phyloP scores from a whole-genome alignment of 148 eudicot genomes.

The Nepenthes gracilis region DNA sequence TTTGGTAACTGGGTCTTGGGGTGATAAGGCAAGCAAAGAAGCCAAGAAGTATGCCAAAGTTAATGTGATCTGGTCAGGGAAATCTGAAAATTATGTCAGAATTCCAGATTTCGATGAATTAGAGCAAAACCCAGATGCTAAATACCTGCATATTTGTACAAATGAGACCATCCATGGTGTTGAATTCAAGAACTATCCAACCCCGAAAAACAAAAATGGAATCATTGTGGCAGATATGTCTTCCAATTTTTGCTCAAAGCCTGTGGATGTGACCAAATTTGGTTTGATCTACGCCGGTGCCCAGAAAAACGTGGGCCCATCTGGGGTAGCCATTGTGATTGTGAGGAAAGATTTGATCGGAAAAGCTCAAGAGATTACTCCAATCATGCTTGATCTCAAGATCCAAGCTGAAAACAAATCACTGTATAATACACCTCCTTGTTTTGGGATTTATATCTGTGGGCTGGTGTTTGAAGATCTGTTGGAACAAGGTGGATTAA shows the following conservation, averaged over 20 bases:
- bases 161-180: constrained; percentile 95
- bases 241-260: constrained; percentile 87
- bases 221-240: constrained; percentile 88
- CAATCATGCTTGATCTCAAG: constrained; percentile 92
- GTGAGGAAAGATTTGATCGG: constrained; percentile 76
- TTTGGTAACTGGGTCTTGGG: constrained; percentile 89
- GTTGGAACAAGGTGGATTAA: constrained; percentile 77
- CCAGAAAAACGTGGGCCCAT: constrained; percentile 91
- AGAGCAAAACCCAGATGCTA: constrained; percentile 33
- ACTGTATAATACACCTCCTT: constrained; percentile 90
- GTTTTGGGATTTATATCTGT: constrained; percentile 88
- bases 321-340: constrained; percentile 89
- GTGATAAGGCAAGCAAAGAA: constrained; percentile 84
- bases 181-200: constrained; percentile 77
- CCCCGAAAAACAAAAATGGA: constrained; percentile 15
- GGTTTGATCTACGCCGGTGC: constrained; percentile 92
- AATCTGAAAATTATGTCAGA: constrained; percentile 56
- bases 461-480: constrained; percentile 93
- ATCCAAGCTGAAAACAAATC: constrained; percentile 78
- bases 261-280: constrained; percentile 70
- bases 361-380: constrained; percentile 56
- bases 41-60: constrained; percentile 46
- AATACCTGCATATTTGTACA: constrained; percentile 81
- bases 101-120: constrained; percentile 37
- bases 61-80: constrained; percentile 59